Evolutionary conservation across 805 yeast species (phyloP).

Genomic region (Priceomyces fermenticarens): DNA sequence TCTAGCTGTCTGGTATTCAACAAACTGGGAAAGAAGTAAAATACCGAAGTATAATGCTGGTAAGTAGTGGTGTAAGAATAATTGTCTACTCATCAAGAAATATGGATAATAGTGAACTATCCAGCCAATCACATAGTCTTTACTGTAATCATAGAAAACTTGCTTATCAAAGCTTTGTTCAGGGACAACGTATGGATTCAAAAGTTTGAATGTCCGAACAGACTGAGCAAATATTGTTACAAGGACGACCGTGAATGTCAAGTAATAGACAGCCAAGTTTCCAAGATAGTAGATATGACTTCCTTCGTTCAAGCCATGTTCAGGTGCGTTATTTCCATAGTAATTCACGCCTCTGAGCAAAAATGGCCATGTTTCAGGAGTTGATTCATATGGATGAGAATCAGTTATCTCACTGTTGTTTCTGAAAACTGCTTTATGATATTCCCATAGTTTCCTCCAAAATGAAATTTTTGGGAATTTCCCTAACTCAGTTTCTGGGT

Average conservation of each 20-base stretch:
- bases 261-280: conserved; percentile 56
- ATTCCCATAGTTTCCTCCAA: conserved; percentile 50
- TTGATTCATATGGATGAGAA: conserved; percentile 48
- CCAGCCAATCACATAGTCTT: conserved; percentile 55
- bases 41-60: conserved; percentile 51
- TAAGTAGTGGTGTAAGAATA: conserved; percentile 46
- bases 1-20: conserved; percentile 38
- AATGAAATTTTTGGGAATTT: conserved; percentile 31
- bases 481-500: conserved; percentile 18
- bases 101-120: conserved; percentile 57
- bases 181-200: conserved; percentile 29
- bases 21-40: conserved; percentile 40
- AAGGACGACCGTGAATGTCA: conserved; percentile 34
- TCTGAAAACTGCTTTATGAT: conserved; percentile 55
- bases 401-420: conserved; percentile 46
- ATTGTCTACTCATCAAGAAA: conserved; percentile 35
- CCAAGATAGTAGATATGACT: conserved; percentile 59
- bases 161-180: conserved; percentile 10
- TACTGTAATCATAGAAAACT: conserved; percentile 17
- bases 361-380: conserved; percentile 66
- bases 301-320: conserved; percentile 20
- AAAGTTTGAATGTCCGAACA: conserved; percentile 16
- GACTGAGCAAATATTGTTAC: conserved; percentile 18
- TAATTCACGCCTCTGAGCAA: conserved; percentile 57
- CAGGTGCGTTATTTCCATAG: conserved; percentile 42